phyloP scores from a whole-genome alignment of 345 rosid species.

The Xanthoceras sorbifolium region DNA sequence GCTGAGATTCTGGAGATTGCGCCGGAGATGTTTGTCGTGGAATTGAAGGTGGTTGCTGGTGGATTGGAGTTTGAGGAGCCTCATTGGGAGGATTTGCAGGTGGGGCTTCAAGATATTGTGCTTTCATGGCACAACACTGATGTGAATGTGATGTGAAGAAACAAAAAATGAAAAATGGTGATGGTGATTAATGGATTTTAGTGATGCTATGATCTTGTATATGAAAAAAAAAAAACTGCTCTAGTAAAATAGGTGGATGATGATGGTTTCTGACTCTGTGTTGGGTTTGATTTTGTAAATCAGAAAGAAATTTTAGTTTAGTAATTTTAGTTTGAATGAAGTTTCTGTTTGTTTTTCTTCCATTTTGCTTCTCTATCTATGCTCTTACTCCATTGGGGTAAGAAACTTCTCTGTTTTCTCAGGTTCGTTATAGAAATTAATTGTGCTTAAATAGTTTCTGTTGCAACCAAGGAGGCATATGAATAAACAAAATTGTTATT shows the following conservation, averaged over 20 bases:
- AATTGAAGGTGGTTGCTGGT: constrained; percentile 47
- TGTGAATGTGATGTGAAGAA: constrained; percentile 23
- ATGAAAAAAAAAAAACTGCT: neutral
- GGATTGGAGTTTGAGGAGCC: constrained; percentile 51
- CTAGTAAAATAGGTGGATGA: neutral
- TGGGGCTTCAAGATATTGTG: constrained; percentile 64
- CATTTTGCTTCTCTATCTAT: neutral
- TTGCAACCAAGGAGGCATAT: too few species aligned
- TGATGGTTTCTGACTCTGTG: constrained; percentile 2
- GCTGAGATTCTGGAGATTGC: constrained; percentile 56
- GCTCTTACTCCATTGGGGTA: neutral
- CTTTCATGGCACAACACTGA: constrained; percentile 55
- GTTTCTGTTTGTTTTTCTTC: neutral
- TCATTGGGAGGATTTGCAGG: constrained; percentile 63
- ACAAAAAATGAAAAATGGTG: neutral
- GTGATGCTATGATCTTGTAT: neutral
- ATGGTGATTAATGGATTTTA: neutral
- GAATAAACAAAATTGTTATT: neutral
- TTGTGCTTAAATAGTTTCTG: too few species aligned
- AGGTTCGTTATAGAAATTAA: neutral
- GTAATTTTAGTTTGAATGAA: constrained; percentile 1
- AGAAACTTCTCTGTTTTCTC: neutral
- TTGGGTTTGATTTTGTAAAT: constrained; percentile 9
- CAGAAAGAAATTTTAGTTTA: neutral
- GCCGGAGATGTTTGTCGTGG: constrained; percentile 54